phyloP scores from a whole-genome alignment of 768 basidiomycete species.

The Boletus sensibilis region DNA sequence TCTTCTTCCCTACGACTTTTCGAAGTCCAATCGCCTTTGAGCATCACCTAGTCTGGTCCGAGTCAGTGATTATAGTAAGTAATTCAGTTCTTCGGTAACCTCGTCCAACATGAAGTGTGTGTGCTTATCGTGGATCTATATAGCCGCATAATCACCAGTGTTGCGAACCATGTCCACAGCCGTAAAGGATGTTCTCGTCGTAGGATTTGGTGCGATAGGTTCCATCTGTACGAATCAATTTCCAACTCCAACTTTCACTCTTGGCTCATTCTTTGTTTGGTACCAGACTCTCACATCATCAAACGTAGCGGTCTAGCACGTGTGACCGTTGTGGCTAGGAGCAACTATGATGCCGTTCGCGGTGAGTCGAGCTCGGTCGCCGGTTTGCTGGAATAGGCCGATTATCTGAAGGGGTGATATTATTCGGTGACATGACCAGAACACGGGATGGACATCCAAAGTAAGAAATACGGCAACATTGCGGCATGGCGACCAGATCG shows the following conservation, averaged over 20 bases:
- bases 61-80: neutral
- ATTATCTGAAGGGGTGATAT: neutral
- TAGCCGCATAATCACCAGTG: neutral
- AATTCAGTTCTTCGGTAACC: neutral
- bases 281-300: slow-evolving; percentile 53
- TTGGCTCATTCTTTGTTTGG: neutral
- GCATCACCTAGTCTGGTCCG: neutral
- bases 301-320: slow-evolving; percentile 56
- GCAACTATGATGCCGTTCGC: slow-evolving; percentile 60
- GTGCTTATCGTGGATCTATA: neutral
- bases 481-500: slow-evolving; percentile 63
- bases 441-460: slow-evolving; percentile 55
- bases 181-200: slow-evolving; percentile 51
- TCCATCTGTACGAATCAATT: slow-evolving; percentile 47
- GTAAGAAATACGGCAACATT: slow-evolving; percentile 57
- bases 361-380: slow-evolving; percentile 31
- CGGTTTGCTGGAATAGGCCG: neutral
- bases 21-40: neutral
- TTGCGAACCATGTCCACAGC: slow-evolving; percentile 9
- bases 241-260: neutral
- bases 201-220: slow-evolving; percentile 68
- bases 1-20: neutral
- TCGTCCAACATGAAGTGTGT: neutral
- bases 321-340: slow-evolving; percentile 71
- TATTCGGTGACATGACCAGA: slow-evolving; percentile 29